These are phyloP conservation scores for Colletotrichum sp. DNA, from an alignment of 2,329 filamentous ascomycete species.

Conservation along the genomic window DNA sequence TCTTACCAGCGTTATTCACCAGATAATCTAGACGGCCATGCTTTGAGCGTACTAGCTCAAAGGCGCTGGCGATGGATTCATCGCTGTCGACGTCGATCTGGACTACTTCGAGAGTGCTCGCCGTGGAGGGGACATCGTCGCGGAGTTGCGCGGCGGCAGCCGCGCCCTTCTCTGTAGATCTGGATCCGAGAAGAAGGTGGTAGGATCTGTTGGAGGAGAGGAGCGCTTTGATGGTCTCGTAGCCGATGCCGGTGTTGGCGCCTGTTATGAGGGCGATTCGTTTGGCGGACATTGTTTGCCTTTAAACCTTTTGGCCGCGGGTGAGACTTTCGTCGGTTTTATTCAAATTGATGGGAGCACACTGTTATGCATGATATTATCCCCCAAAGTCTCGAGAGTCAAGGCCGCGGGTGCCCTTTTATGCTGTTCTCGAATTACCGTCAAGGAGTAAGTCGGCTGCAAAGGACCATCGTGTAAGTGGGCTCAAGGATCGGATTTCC, in stretches of 20 bases:
- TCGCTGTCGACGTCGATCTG: constrained; percentile 61
- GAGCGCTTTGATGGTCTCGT: constrained; percentile 60
- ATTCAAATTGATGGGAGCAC: not conserved
- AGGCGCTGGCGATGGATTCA: constrained; percentile 38
- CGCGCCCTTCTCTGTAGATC: constrained; percentile 54
- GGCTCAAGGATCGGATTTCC: not conserved
- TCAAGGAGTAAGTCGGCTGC: not conserved
- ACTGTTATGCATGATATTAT: no score
- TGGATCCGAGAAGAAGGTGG: constrained; percentile 59
- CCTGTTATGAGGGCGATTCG: constrained; percentile 60
- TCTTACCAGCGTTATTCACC: constrained; percentile 34
- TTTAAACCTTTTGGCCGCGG: no score
- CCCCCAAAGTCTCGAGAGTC: not conserved
- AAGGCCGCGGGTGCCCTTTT: accelerated
- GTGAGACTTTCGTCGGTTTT: no score
- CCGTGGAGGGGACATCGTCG: constrained; percentile 40
- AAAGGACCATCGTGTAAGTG: not conserved
- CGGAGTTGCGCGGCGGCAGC: constrained; percentile 46
- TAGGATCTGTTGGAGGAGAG: constrained; percentile 51
- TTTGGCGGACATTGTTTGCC: not conserved
- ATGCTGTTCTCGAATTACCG: accelerated
- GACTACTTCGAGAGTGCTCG: constrained; percentile 47
- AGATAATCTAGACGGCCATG: constrained; percentile 33
- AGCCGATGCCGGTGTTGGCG: constrained; percentile 66
- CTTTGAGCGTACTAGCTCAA: constrained; percentile 25